phyloP scores from a whole-genome alignment of 371 early-diverging fungal species.

The Nematocida minor region DNA sequence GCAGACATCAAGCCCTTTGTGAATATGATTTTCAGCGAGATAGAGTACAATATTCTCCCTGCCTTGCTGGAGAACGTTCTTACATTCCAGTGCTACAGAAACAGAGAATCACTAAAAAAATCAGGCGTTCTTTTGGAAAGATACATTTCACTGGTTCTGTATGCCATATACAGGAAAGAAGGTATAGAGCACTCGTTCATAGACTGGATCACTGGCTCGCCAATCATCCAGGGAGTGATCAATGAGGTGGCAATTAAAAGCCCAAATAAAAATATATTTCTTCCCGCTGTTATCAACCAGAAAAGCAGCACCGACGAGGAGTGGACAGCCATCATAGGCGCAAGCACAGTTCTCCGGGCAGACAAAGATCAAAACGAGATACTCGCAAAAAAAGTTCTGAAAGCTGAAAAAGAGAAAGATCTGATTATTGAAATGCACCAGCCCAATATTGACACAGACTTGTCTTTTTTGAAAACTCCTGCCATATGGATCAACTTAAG shows the following conservation, averaged over 20 bases:
- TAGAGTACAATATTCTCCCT: background rate
- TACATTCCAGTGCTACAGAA: background rate
- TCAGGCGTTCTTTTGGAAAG: slow-evolving; percentile 3
- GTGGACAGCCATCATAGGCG: background rate
- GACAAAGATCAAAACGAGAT: background rate
- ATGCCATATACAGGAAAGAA: slow-evolving; percentile 20
- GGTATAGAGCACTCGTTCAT: background rate
- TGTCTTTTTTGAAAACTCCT: background rate
- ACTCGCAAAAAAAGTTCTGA: background rate
- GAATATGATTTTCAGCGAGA: background rate
- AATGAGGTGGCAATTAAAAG: background rate
- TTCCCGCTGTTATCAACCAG: background rate
- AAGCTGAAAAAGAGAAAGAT: background rate
- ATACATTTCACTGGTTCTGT: slow-evolving; percentile 36
- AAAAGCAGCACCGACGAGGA: background rate
- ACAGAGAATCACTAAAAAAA: background rate
- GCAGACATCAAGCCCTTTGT: background rate
- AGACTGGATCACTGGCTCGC: background rate
- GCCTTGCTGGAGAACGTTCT: slow-evolving; percentile 5
- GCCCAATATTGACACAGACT: background rate
- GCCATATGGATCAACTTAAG: slow-evolving; percentile 23
- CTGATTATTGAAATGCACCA: slow-evolving; percentile 1
- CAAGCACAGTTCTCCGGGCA: slow-evolving; percentile 1
- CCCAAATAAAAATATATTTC: background rate
- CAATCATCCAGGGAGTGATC: slow-evolving; percentile 5